Conservation (phyloP, 2,329 filamentous ascomycete genomes). For the Coleophoma cylindrospora region DNA sequence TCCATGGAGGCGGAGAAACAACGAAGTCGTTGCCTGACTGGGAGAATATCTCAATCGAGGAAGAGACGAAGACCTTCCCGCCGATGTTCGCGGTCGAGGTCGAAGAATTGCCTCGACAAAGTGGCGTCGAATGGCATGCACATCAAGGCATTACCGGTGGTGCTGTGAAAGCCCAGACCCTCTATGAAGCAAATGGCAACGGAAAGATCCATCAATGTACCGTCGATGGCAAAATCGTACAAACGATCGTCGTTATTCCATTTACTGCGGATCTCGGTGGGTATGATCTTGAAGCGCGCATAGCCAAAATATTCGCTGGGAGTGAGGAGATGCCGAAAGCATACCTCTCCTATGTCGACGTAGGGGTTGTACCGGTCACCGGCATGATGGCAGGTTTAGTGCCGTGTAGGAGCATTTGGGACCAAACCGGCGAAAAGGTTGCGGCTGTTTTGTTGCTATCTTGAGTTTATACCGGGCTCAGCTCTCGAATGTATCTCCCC, state of each 20-base stretch:
- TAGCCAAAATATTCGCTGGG: conserved; percentile 5
- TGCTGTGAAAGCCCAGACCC: conserved; percentile 9
- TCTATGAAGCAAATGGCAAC: too few relatives aligned
- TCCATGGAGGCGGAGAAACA: conserved; percentile 11
- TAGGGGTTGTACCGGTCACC: conserved; percentile 1
- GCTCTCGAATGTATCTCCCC: too few relatives aligned
- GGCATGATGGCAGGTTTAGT: conserved; percentile 21
- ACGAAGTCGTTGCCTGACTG: conserved; percentile 43
- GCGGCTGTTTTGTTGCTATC: conserved; percentile 9
- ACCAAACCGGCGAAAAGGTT: conserved; percentile 28
- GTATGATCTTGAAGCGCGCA: background rate
- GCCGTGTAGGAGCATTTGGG: conserved; percentile 39
- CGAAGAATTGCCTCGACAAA: conserved; percentile 66
- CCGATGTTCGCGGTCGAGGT: conserved; percentile 69
- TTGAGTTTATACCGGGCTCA: too few relatives aligned
- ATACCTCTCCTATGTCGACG: conserved; percentile 13
- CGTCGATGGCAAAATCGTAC: too few relatives aligned
- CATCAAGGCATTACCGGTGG: conserved; percentile 48
- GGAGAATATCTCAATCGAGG: conserved; percentile 31
- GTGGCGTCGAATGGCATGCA: conserved; percentile 79
- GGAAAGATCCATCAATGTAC: too few relatives aligned
- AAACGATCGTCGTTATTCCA: too few relatives aligned
- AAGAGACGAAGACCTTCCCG: conserved; percentile 45
- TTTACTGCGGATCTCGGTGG: background rate
- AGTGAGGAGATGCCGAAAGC: background rate